Evolutionary conservation across 352 stramenopile genomes (phyloP), one percentile per base, ranked within the genome.

Genomic region (Globisporangium spinosum): DNA sequence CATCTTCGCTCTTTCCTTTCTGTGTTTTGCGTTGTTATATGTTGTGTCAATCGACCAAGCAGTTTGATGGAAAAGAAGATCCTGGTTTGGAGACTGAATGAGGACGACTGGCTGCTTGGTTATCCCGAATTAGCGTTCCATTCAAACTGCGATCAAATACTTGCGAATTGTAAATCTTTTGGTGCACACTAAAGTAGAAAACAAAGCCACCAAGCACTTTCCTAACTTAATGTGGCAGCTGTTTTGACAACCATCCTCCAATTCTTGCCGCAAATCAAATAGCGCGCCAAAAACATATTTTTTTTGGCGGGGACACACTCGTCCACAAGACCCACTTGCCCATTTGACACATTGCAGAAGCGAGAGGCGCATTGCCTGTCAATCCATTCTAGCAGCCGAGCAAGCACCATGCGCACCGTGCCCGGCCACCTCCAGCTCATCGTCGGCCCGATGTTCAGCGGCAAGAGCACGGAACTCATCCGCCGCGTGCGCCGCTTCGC

Each of bases 401-500:
- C 34, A 54, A n/a, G 3, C 4, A 57, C 35, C 3, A 71, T 71
- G 67, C 67, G 67, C 54, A 69, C 71, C 3, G 65, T 87, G 23
- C 75, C 77, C 34, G 85, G 87, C 47, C 75, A 87, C 67, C 65
- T 95, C 63, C 83, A 95, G 71, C 80, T 95, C 40, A 94, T 95
- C 60, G 80, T 95, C 45, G 88, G 88, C 6, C 86, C 88, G 62
- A 95, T 95, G 88, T 95, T 94, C 72, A 94, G 85, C 65, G 88
- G 88, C 71, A 95, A 95, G 71, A 93, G 80, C 70, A 95, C 86
- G 51, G 88, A 95, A 70, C 85, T 95, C 69, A 87, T 95, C 64
- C 86, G 88, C 47, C 84, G 88, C 62, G 86, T 93, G 60, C 85
- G 85, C 38, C 81, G 88, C 54, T 93, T 90, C 73, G 79, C 89